These are phyloP conservation scores for Fusarium anguioides DNA, from an alignment of 2,329 filamentous ascomycete genomes.

Conservation along the genomic window DNA sequence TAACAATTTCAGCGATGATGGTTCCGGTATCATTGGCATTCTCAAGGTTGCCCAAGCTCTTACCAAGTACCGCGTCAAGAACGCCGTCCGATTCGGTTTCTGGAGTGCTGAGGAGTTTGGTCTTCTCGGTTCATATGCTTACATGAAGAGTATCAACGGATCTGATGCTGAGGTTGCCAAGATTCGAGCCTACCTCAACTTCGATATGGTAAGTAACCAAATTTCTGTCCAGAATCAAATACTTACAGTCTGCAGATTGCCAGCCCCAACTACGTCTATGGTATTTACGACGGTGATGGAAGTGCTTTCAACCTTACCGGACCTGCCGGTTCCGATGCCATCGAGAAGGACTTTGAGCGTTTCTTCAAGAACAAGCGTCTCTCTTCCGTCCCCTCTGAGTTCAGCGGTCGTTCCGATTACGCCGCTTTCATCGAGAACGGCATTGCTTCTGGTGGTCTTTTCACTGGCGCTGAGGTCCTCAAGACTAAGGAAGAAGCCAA, in stretches of 20 bases:
- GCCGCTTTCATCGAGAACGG: conserved; percentile 73
- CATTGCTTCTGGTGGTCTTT: conserved; percentile 75
- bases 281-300: conserved; percentile 70
- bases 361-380: conserved; percentile 61
- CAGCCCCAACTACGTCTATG: conserved; percentile 62
- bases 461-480: conserved; percentile 73
- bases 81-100: conserved; percentile 62
- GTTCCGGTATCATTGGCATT: conserved; percentile 63
- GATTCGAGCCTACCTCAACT: conserved; percentile 67
- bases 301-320: conserved; percentile 67
- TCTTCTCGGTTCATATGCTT: conserved; percentile 61
- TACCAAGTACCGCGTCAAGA: conserved; percentile 57
- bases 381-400: conserved; percentile 69
- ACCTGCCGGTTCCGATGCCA: conserved; percentile 68
- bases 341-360: conserved; percentile 67
- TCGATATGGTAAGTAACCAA: conserved; percentile 61
- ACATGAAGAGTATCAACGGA: conserved; percentile 55
- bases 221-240: rapidly evolving
- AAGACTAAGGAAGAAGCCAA: conserved; percentile 70
- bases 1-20: conserved; percentile 59
- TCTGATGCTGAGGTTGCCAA: conserved; percentile 59
- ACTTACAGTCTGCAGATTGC: conserved; percentile 49
- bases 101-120: conserved; percentile 66
- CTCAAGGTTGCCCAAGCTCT: conserved; percentile 60
- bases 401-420: conserved; percentile 75